Base-by-base conservation (phyloP, 164 flowering plant species). In the Kalanchoe fedtschenkoi region DNA sequence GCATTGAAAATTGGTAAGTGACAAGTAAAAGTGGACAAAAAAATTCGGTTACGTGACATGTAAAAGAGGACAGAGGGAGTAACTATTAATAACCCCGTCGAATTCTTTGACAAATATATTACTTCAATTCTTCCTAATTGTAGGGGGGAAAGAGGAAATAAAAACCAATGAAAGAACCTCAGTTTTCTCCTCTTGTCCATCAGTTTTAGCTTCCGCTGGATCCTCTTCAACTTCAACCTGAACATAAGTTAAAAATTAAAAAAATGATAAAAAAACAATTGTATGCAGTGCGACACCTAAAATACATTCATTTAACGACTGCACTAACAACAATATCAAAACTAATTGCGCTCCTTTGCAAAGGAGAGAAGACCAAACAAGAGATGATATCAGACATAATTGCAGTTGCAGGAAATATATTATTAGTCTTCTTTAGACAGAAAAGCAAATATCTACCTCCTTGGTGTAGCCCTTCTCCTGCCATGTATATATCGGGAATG, bases 191-290 rank as follows among this genome's bases (percentile, higher is more conserved):
- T 78, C 87, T 64, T 79, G 78, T 6, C 74, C 92, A 55, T 83
- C 96, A 68, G 80, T 84, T 59, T 75, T 80, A n/a, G 81, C 85
- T 67, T 87, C 97, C 59, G 85, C 72, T 9, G 97, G 88, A 69
- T 87, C 97, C 54, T 90, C 97, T 60, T 93, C 99, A 71, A 93
- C 96, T 77, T 90, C 99, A 67, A 90, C 89, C 99, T 88, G 70
- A 60, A 62, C 51, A 13, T 29, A 19, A n/a, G 26, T 51, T 1
- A 17, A 46, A 30, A 41, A 42, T 30, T 30, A 46, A 19, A 51
- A 24, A 1, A 19, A 32, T 34, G 41, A 14, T 35, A 9, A 34
- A 4, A 14, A 32, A 33, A 21, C 37, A 22, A 32, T 32, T 21
- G 3, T 21, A 4, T 26, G 28, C 28, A 19, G 53, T 13, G 9